Percentiles rank a stretch among this genome's conserved stretches.
Conservation (phyloP, 768 basidiomycete species). For the Dacryopinax spathularia region DNA sequence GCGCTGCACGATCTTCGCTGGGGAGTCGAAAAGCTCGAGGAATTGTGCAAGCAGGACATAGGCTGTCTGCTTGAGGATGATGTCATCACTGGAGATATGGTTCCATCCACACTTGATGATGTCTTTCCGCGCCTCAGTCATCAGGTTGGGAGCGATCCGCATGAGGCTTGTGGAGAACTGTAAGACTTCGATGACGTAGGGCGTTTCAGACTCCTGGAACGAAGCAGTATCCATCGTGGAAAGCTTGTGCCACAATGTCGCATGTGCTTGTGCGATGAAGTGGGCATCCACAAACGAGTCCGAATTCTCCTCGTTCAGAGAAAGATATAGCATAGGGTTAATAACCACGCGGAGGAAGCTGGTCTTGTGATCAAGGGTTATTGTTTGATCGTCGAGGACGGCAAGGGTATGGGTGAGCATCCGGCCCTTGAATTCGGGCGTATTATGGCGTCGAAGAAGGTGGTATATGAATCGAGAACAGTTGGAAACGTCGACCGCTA, state of each 20-base stretch:
- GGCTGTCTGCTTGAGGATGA: conserved; percentile 82
- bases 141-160: conserved; percentile 63
- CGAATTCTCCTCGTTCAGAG: conserved; percentile 44
- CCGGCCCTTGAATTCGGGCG: conserved; percentile 58
- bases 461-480: conserved; percentile 74
- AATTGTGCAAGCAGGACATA: conserved; percentile 84
- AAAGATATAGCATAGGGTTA: conserved; percentile 71
- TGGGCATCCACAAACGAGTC: conserved; percentile 51
- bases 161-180: conserved; percentile 81
- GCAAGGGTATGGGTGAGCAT: conserved; percentile 70
- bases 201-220: background rate
- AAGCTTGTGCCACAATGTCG: conserved; percentile 52
- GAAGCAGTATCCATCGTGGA: background rate
- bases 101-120: conserved; percentile 90
- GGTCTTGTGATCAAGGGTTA: conserved; percentile 61
- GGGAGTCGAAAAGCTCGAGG: conserved; percentile 76
- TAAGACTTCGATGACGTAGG: conserved; percentile 55
- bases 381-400: conserved; percentile 57
- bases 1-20: conserved; percentile 76
- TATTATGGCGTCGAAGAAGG: conserved; percentile 60
- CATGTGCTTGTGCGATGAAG: conserved; percentile 55
- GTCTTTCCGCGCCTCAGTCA: conserved; percentile 74
- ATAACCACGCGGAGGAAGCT: conserved; percentile 54
- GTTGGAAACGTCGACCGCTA: conserved; percentile 66
- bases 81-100: conserved; percentile 71